These are phyloP conservation scores for Perkinsus olseni DNA, from an alignment of 169 alveolate species.

Conservation along the genomic window DNA sequence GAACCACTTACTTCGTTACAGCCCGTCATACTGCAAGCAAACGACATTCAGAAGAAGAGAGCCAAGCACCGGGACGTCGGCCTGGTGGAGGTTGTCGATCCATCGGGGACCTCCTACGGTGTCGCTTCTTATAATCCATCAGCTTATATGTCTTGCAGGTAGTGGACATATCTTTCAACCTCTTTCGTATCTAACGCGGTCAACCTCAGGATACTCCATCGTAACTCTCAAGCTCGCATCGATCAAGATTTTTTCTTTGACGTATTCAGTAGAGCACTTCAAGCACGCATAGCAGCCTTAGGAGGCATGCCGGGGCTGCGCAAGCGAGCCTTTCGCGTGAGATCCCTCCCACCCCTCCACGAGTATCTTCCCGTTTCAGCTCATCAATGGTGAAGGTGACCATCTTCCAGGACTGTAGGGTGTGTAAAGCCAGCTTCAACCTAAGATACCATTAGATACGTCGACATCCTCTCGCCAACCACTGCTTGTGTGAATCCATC, in stretches of 20 bases:
- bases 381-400: neutral
- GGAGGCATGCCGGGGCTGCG: neutral
- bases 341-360: neutral
- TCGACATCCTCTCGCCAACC: neutral
- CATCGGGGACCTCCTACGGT: neutral
- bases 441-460: neutral
- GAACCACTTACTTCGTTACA: neutral
- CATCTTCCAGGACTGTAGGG: neutral
- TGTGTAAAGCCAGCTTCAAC: neutral
- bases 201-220: conserved; percentile 1
- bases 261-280: neutral
- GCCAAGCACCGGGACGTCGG: neutral
- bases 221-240: neutral
- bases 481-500: neutral
- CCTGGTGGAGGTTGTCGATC: neutral
- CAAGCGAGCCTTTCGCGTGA: neutral
- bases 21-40: neutral
- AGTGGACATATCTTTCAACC: neutral
- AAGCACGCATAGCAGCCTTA: neutral
- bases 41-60: neutral
- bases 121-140: neutral
- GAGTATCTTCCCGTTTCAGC: neutral
- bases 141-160: neutral
- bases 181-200: neutral
- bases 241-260: neutral